Base-by-base conservation (phyloP, 177 flowering plant species). In the Vitis hybrid region DNA sequence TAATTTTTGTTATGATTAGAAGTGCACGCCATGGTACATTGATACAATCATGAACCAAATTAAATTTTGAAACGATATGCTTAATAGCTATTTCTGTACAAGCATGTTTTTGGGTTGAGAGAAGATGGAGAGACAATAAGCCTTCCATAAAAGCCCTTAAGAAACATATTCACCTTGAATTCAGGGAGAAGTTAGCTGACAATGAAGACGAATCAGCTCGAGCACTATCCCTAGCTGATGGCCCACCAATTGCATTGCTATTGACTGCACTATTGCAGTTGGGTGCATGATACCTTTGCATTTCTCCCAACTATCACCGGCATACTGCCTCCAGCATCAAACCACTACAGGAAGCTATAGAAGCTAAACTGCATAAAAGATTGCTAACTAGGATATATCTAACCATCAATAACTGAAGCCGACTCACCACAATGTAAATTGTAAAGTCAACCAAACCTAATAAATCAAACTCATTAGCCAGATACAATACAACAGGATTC, bases 271-370 rank as follows among this genome's bases (percentile, higher is more conserved):
- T 80, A 82, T 83, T 81, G 88, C 85, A 80, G 86, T 79, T 78
- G 72, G 84, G 70, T 84, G 86, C 84, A 93, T 91, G 83, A 89
- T 81, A 87, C 88, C 97, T 90, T 89, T 92, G 98, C 99, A 96
- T 96, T 78, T 90, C 97, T 87, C 79, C 95, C 59, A 77, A 86
- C 86, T 80, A 87, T 82, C 76, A 89, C 73, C 92, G 76, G 97
- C 99, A 96, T 93, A 86, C 86, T 90, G 89, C 86, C 87, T 66
- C 84, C 83, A 78, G 79, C 90, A 90, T 85, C 79, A 68, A 76
- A 75, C 67, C 55, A 76, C 83, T 70, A 82, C 50, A 81, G 61
- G 61, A 66, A 74, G 75, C 69, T 70, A 68, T 45, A 8, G 19
- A 70, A 67, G 63, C 72, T 60, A 68, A 54, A 65, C 70, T 61